Base-by-base conservation (phyloP, 2,329 filamentous ascomycete species). In the Curvularia eragrostidis region DNA sequence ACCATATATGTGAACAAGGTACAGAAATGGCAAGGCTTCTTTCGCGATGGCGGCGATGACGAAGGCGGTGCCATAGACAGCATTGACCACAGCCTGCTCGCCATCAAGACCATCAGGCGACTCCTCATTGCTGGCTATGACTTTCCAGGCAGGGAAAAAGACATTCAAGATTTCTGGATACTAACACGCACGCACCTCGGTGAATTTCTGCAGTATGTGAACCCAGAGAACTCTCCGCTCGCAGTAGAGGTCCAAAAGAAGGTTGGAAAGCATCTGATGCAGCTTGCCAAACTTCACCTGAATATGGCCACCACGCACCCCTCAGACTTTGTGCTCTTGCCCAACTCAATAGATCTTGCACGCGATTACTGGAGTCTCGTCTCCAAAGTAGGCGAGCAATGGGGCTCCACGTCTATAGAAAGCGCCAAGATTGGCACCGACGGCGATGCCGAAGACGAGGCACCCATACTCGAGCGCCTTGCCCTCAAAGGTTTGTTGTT, bases 281-380 rank as follows among this genome's bases (percentile, higher is more conserved):
- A 98, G 72, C 89, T 98, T 48, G 89, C 93, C 3, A 99, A 98
- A 77, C 81, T 99, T 3, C 95, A 98, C 73, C 83, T 96, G 38
- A 89, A 92, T 54, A 94, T 98, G 89, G 87, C 91, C 1, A 86
- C 87, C 48, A 80, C 83, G 5, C 93, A 97, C 73, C 88, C 93
- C 1, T 88, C 90, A 3, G 91, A 92, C 53, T 98, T 97, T 75
- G 88, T 89, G 0, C 82, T 91, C 12, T 83, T 99, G 6, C 91
- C 93, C 1, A 89, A 91, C 68, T 93, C 91, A 2, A 80, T 96
- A 15, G 82, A 87, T 15, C 85, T 98, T 23, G 88, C 91, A 1
- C 87, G 86, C 64, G 88, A 90, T 15, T 98, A 98, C 76, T 98
- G 95, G 94, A 85, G 85, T 28, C 81, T 97, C 5, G 87, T 95